Conservation (phyloP, 345 rosid genomes). For the Eucalyptus victrix region DNA sequence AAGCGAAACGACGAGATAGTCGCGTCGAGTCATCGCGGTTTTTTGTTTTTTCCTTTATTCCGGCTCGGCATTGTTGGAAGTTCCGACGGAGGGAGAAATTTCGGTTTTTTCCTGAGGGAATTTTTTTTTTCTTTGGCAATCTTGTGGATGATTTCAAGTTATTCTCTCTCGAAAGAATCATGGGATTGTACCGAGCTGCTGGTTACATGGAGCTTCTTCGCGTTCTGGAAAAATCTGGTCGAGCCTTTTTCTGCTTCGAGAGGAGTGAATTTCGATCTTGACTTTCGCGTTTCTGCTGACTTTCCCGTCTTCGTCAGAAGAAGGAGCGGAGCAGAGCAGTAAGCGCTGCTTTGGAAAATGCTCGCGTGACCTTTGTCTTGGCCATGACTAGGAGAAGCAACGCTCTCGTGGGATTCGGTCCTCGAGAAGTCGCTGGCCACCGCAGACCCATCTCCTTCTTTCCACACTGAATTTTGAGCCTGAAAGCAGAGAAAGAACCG, state of each 20-base stretch:
- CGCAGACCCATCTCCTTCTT: neutral
- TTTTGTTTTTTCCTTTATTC: neutral
- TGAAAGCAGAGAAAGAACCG: neutral
- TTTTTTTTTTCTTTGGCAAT: neutral
- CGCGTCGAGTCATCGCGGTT: neutral
- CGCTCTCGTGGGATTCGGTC: neutral
- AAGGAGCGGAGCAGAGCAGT: neutral
- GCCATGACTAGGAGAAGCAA: neutral
- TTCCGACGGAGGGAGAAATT: neutral
- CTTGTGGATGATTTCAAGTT: neutral
- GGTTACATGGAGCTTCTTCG: neutral
- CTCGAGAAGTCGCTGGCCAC: neutral
- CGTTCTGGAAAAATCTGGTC: neutral
- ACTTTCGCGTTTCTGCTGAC: neutral
- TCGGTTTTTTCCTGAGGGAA: neutral
- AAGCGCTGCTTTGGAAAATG: neutral
- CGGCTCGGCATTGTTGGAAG: neutral
- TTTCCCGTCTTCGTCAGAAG: neutral
- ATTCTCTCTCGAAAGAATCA: neutral
- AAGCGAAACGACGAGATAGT: neutral
- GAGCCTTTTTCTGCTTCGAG: neutral
- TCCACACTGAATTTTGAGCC: neutral
- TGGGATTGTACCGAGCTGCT: neutral
- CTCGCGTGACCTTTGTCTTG: neutral
- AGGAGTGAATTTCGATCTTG: neutral